Percentiles rank a stretch among this genome's conserved stretches.
Evolutionary conservation across 345 rosid genomes (phyloP).

Genomic region (Carallia brachiata): DNA sequence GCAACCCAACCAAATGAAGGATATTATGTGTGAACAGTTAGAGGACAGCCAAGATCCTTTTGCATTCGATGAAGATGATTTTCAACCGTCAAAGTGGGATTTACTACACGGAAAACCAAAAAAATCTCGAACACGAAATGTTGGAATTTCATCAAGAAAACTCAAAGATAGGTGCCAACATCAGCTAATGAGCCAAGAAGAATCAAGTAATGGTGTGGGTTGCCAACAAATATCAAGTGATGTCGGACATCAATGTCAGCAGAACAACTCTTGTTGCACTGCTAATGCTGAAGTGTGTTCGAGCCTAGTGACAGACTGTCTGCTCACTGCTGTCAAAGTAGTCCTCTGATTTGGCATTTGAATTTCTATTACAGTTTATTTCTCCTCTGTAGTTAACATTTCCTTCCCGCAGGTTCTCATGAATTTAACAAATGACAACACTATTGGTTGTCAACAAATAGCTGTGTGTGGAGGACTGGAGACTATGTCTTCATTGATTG

Average conservation of each 20-base stretch:
- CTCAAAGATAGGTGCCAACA: conserved; percentile 34
- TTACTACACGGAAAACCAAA: conserved; percentile 50
- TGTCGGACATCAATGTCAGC: conserved; percentile 30
- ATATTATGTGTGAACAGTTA: conserved; percentile 27
- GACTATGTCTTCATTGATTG: conserved; percentile 70
- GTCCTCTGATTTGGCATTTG: conserved; percentile 2
- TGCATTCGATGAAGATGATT: conserved; percentile 78
- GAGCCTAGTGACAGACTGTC: conserved; percentile 73
- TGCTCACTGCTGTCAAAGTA: conserved; percentile 90
- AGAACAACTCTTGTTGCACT: conserved; percentile 34
- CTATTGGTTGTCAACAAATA: conserved; percentile 80
- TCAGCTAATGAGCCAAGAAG: conserved; percentile 42
- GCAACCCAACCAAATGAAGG: conserved; percentile 32
- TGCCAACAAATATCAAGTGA: conserved; percentile 36
- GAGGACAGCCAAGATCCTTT: conserved; percentile 74
- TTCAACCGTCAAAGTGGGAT: conserved; percentile 77
- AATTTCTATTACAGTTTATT: conserved; percentile 12
- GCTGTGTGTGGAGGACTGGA: conserved; percentile 83
- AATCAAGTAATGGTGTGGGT: conserved; percentile 37
- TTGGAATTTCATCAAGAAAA: conserved; percentile 32
- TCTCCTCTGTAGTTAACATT: conserved; percentile 1
- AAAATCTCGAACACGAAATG: conserved; percentile 34
- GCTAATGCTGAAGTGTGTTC: conserved; percentile 50
- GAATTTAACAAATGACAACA: conserved; percentile 90
- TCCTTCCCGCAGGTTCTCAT: conserved; percentile 67